Percentiles rank a stretch among this genome's conserved stretches.
Evolutionary conservation across 2,329 filamentous ascomycete genomes (phyloP).

Genomic region (Colletotrichum sublineola): DNA sequence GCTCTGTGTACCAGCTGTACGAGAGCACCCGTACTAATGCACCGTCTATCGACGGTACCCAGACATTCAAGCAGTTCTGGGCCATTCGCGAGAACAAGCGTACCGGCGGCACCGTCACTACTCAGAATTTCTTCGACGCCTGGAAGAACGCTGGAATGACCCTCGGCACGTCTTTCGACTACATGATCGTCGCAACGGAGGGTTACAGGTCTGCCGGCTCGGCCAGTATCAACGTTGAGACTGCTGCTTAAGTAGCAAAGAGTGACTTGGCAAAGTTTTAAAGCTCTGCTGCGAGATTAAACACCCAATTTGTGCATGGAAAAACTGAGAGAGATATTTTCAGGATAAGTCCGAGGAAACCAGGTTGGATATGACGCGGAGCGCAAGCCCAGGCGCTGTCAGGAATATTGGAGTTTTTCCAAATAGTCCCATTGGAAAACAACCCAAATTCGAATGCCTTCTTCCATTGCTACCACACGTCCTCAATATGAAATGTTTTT

Average conservation of each 20-base stretch:
- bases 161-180: conserved; percentile 61
- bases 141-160: conserved; percentile 63
- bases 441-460: too few relatives aligned
- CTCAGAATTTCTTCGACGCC: conserved; percentile 65
- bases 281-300: rapidly evolving
- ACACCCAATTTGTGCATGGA: neutral
- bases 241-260: conserved; percentile 23
- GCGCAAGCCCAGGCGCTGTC: conserved; percentile 1
- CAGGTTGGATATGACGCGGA: neutral
- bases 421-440: too few relatives aligned
- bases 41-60: conserved; percentile 63
- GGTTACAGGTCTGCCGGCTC: conserved; percentile 65
- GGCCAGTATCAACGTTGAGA: conserved; percentile 60
- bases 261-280: neutral
- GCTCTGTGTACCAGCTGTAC: conserved; percentile 55
- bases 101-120: conserved; percentile 63
- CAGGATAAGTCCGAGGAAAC: neutral
- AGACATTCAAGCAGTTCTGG: conserved; percentile 67
- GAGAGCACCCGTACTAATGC: conserved; percentile 54
- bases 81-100: conserved; percentile 64
- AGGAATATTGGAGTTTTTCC: neutral
- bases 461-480: too few relatives aligned
- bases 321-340: neutral
- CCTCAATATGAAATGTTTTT: too few relatives aligned
- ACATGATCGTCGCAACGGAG: conserved; percentile 68